Evolutionary conservation across 2,329 filamentous ascomycete species (phyloP), one percentile per base, ranked within the genome.

Genomic region (Penicillium sp.): DNA sequence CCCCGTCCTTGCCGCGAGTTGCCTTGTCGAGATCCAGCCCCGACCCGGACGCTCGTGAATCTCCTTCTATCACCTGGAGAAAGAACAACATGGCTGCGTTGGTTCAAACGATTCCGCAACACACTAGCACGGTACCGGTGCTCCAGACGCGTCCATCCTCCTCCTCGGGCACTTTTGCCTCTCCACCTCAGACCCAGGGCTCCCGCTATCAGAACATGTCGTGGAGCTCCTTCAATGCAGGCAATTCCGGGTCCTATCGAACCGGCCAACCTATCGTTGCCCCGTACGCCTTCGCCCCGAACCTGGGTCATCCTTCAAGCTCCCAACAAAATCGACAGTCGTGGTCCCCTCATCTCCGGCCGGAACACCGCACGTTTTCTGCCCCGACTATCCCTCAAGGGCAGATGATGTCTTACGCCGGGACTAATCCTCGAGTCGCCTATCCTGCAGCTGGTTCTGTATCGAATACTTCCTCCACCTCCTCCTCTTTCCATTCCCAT

Each of bases 101-200:
- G 79, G 87, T 92, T 68, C 89, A 92, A 76, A 84, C 87, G 56
- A 89, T 88, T 69, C 83, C 88, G 66, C 86, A 89, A 76, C 87
- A 90, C 74, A 84, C 85, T 67, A 80, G 81, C 72, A 85, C 87
- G 62, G 81, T 85, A 65, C 86, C 86, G 59, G 87, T 91, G 81
- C 84, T 92, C 66, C 88, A 90, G 72, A 82, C 86, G 63, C 83
- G 86, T 70, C 83, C 86, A 56, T 80, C 81, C 48, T 86, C 88
- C 54, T 79, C 83, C 38, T 81, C 82, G 50, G 81, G 79, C 65
- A 81, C 81, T 62, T 83, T 86, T 54, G 58, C 65, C 47, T 59
- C 62, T 25, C 62, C 66, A 11, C 56, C 67, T 36, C 67, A 71
- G 44, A 59, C 63, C 30, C 66, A 79, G 36, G 65, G 63, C 44